A percentile compares a stretch with the other conserved stretches of the same genome.
phyloP scores from a whole-genome alignment of 495 filamentous ascomycete genomes.

The Annulohypoxylon bovei region DNA sequence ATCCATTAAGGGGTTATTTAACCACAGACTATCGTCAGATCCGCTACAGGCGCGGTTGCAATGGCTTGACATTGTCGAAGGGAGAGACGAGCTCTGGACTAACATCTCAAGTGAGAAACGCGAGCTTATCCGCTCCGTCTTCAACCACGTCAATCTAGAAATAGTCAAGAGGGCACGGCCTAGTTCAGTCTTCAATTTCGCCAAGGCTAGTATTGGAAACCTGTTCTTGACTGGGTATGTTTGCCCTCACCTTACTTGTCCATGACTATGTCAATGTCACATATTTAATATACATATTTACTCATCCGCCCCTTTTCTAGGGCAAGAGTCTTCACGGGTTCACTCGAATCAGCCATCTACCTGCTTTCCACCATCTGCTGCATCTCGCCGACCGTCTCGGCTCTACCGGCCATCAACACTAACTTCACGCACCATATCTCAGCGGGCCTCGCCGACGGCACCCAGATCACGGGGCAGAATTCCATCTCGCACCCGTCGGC shows the following conservation, averaged over 20 bases:
- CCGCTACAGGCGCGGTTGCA: slow-evolving; percentile 65
- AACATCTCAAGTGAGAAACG: slow-evolving; percentile 83
- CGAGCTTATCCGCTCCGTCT: slow-evolving; percentile 89
- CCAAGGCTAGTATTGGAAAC: slow-evolving; percentile 90
- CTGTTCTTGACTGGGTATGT: slow-evolving; percentile 80
- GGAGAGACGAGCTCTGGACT: slow-evolving; percentile 76
- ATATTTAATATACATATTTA: neutral
- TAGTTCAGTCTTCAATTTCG: slow-evolving; percentile 84
- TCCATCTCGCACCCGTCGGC: slow-evolving; percentile 85
- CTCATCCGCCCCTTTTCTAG: slow-evolving; percentile 44
- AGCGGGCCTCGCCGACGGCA: slow-evolving; percentile 79
- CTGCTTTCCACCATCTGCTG: slow-evolving; percentile 82
- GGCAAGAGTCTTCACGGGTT: slow-evolving; percentile 81
- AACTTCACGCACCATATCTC: slow-evolving; percentile 96
- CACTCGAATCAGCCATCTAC: slow-evolving; percentile 84
- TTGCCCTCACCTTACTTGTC: neutral
- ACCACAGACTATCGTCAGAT: slow-evolving; percentile 77
- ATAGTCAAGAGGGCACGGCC: slow-evolving; percentile 87
- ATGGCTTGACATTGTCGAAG: slow-evolving; percentile 92
- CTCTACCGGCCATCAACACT: slow-evolving; percentile 90
- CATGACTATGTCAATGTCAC: neutral
- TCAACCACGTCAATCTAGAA: slow-evolving; percentile 88
- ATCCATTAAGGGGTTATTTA: slow-evolving; percentile 84
- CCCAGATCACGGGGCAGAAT: slow-evolving; percentile 89
- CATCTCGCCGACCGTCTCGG: slow-evolving; percentile 76